These are phyloP conservation scores for Didymella sp. DNA, from an alignment of 2,329 filamentous ascomycete genomes.

Conservation along the genomic window DNA sequence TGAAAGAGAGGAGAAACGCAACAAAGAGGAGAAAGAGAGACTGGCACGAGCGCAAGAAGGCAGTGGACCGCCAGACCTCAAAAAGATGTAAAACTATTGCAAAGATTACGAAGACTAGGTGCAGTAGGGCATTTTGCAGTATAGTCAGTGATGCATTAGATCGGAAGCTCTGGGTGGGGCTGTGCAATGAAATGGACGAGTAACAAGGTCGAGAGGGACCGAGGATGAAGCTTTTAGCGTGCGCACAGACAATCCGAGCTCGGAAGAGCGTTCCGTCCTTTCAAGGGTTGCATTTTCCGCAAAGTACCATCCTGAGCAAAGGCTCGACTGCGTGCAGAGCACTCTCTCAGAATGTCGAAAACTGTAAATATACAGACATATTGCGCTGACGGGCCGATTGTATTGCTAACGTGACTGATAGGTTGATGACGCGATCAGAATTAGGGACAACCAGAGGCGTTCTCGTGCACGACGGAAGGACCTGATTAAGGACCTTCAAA, in stretches of 20 bases:
- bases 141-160: not conserved
- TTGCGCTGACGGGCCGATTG: not conserved
- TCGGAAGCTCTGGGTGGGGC: not conserved
- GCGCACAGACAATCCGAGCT: conserved; percentile 9
- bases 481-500: conserved; percentile 71
- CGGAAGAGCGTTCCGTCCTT: conserved; percentile 5
- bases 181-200: not conserved
- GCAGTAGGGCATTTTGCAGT: not conserved
- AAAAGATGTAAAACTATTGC: not conserved
- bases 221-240: conserved; percentile 12
- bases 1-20: conserved; percentile 59
- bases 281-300: not conserved
- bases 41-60: not conserved
- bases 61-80: conserved; percentile 2
- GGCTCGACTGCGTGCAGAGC: not conserved
- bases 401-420: conserved; percentile 6
- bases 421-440: conserved; percentile 52
- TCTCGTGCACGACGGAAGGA: conserved; percentile 74
- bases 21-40: conserved; percentile 28
- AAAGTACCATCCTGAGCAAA: conserved; percentile 6
- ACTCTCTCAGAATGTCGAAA: conserved; percentile 14
- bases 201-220: conserved; percentile 1
- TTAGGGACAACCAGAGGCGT: conserved; percentile 77
- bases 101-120: not conserved
- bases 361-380: not conserved